Evolutionary conservation across 179 eudicot genomes (phyloP).

Genomic region (Spergularia azorica): DNA sequence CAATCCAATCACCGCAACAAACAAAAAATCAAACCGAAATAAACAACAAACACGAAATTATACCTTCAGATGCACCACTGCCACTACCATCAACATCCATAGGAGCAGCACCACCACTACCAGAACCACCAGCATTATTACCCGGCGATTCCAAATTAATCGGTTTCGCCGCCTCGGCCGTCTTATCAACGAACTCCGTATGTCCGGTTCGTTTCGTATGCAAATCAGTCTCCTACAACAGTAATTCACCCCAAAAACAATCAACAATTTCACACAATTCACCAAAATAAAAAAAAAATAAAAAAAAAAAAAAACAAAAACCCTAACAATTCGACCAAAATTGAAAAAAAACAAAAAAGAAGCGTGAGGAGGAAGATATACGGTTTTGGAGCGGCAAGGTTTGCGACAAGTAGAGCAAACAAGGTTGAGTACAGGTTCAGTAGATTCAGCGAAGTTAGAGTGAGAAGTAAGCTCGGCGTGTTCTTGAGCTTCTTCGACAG

Average conservation of each 20-base stretch:
- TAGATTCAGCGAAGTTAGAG: constrained; percentile 82
- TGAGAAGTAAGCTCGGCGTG: constrained; percentile 92
- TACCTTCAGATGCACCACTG: constrained; percentile 37
- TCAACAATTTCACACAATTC: constrained; percentile 7
- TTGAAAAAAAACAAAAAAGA: neutral
- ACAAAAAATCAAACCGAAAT: neutral
- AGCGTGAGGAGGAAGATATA: constrained; percentile 19
- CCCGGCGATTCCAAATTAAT: constrained; percentile 63
- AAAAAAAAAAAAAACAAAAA: neutral
- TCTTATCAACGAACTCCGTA: constrained; percentile 75
- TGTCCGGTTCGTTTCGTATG: constrained; percentile 98
- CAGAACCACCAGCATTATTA: constrained; percentile 4
- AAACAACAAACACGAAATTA: neutral
- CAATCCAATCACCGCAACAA: neutral
- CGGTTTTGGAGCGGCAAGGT: constrained; percentile 98
- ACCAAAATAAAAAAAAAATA: no score
- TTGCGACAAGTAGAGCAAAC: constrained; percentile 80
- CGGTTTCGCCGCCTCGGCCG: constrained; percentile 71
- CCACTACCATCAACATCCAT: constrained; percentile 64
- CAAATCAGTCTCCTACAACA: constrained; percentile 81
- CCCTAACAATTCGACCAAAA: neutral
- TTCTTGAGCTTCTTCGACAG: constrained; percentile 90
- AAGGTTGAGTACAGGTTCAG: constrained; percentile 87
- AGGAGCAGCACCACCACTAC: constrained; percentile 33
- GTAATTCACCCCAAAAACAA: neutral